A percentile compares a stretch with the other conserved stretches of the same genome.
phyloP scores from a whole-genome alignment of 441 rosid species.

The Croton setiger region DNA sequence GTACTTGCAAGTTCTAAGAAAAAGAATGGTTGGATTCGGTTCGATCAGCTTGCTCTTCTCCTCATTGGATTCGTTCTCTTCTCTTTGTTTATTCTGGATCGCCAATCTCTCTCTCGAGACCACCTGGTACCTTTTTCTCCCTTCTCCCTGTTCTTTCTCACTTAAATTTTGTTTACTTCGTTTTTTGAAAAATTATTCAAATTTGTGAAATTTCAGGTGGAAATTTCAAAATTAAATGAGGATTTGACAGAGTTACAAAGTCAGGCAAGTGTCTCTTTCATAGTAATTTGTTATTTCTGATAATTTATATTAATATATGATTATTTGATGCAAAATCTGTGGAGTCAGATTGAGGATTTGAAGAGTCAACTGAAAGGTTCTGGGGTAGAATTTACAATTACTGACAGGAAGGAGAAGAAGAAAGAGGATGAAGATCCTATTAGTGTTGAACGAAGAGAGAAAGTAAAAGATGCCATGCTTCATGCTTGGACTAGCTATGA shows the following conservation, averaged over 20 bases:
- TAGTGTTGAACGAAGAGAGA: constrained; percentile 64
- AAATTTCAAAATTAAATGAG: constrained; percentile 7
- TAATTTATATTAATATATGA: not conserved
- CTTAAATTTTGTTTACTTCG: not conserved
- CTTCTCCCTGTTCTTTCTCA: not conserved
- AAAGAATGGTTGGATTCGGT: not conserved
- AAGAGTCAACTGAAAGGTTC: not conserved
- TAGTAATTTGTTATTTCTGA: not conserved
- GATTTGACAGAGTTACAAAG: constrained; percentile 3
- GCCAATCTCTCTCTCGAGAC: constrained; percentile 71
- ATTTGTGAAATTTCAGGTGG: constrained; percentile 37
- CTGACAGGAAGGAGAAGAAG: constrained; percentile 7
- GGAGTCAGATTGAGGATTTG: constrained; percentile 11
- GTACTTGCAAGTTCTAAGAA: not conserved
- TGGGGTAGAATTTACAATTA: not conserved
- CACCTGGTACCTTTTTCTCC: constrained; percentile 46
- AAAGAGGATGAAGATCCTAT: constrained; percentile 47
- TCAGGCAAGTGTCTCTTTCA: not conserved
- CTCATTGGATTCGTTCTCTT: constrained; percentile 2
- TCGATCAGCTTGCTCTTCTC: constrained; percentile 1
- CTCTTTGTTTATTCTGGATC: constrained; percentile 68
- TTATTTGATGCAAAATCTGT: not conserved
- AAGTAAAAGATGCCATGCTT: constrained; percentile 94
- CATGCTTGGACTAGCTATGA: constrained; percentile 98
- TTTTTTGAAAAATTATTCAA: not conserved